phyloP scores from a whole-genome alignment of 192 early-diverging fungal species.

The Podochytrium sp. region DNA sequence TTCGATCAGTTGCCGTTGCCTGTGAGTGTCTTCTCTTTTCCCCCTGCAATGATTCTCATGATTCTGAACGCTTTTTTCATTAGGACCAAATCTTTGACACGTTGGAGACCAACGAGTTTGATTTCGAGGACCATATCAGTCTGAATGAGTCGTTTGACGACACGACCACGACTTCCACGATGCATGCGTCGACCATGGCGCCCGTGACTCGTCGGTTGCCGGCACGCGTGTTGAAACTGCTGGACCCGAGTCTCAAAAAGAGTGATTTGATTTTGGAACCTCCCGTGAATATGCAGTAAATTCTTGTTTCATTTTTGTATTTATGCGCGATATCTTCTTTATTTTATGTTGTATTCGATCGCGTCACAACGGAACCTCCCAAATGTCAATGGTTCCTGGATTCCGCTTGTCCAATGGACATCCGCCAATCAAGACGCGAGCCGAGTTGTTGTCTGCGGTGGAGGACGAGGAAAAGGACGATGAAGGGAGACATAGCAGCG shows the following conservation, averaged over 20 bases:
- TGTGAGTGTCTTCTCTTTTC: constrained; percentile 19
- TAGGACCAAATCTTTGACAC: constrained; percentile 1
- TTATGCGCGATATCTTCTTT: too few species aligned
- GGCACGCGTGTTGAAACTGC: background rate
- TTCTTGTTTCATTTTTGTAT: too few species aligned
- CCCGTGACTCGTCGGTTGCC: constrained; percentile 1
- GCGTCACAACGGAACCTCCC: too few species aligned
- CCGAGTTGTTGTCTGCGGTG: background rate
- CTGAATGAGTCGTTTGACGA: constrained; percentile 30
- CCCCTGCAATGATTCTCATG: background rate
- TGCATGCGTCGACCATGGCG: background rate
- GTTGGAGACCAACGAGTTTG: background rate
- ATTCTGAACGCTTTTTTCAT: background rate
- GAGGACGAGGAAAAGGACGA: too few species aligned
- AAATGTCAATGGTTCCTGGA: background rate
- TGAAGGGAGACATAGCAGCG: background rate
- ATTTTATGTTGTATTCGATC: too few species aligned
- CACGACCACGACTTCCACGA: constrained; percentile 16
- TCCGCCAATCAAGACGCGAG: background rate
- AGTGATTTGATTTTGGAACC: constrained; percentile 17
- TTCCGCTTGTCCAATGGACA: background rate
- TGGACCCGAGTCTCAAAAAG: constrained; percentile 2
- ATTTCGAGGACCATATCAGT: constrained; percentile 21
- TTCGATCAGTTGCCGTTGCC: constrained; percentile 9
- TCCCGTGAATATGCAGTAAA: too few species aligned